A percentile compares a stretch with the other conserved stretches of the same genome.
Evolutionary conservation across 139 green algal genomes (phyloP).

Genomic region (Raphidocelis subcapitata): DNA sequence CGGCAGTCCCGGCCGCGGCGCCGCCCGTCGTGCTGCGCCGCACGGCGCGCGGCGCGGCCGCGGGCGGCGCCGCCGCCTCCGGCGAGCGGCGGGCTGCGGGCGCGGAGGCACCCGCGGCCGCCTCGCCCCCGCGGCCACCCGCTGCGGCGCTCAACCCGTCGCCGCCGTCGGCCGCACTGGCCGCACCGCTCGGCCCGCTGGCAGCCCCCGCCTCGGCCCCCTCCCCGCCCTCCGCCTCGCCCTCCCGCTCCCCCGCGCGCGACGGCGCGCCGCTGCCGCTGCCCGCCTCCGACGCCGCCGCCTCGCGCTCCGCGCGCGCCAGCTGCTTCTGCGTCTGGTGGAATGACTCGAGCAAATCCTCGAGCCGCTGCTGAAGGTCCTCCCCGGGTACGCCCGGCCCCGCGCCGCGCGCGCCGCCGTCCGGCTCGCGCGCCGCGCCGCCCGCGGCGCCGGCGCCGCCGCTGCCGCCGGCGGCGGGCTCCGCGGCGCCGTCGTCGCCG

Average conservation of each 20-base stretch:
- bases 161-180: background rate
- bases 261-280: background rate
- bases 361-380: constrained; percentile 9
- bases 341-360: constrained; percentile 14
- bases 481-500: constrained; percentile 2
- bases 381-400: background rate
- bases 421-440: background rate
- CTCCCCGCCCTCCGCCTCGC: background rate
- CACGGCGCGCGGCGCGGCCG: background rate
- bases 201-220: background rate
- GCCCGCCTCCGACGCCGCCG: background rate
- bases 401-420: background rate
- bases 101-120: no score
- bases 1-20: no score
- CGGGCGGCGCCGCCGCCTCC: background rate
- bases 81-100: no score
- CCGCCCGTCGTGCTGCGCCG: background rate
- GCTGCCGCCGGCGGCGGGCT: background rate
- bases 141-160: constrained; percentile 1
- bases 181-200: no score
- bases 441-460: background rate
- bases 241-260: background rate
- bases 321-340: constrained; percentile 10
- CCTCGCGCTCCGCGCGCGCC: background rate
- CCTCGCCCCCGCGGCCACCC: no score